Base-by-base conservation (phyloP, 2,329 filamentous ascomycete genomes). In the Seiridium unicorne region DNA sequence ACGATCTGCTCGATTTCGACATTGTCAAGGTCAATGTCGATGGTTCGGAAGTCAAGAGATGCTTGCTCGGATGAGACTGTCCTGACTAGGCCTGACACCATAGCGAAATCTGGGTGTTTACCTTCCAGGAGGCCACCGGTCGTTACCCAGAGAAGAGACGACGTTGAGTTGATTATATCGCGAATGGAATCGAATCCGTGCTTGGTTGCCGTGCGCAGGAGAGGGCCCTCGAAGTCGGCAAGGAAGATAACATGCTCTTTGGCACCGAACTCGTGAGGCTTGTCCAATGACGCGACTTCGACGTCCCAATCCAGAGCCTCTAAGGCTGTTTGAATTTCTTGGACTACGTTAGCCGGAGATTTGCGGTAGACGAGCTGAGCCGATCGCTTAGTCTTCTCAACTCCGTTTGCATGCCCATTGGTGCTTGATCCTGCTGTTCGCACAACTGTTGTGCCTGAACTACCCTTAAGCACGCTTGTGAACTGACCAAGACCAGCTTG, bases 81-180 rank as follows among this genome's bases (percentile, higher is more conserved):
- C 2, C 70, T 62, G 3, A 64, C 65, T 7, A 72, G 66, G 36
- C 70, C 70, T 5, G 64, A 64, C 1, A 61, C 61, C 64, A 72
- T 65, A 18, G 70, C 69, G 35, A 62, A 63, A 44, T 71, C 67
- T 13, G 70, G 69, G 10, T 46, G 59, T 53, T 66, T 64, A 46
- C 66, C 67, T 9, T 64, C 58, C 18, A 70, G 54, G 4, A 72
- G 59, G 36, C 60, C 64, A 18, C 65, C 68, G 5, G 57, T 59
- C 4, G 67, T 73, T 8, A 70, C 62, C 73, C 73, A 75, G 13
- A 73, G 62, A 18, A 73, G 59, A 6, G 64, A 61, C 3, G 65
- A 65, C 9, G 65, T 61, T 10, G 63, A 60, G 44, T 62, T 57
- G 36, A 67, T 65, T 47, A 73, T 64, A 13, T 48, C 60, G 59